A percentile compares a stretch with the other conserved stretches of the same genome.
Conservation (phyloP, 352 stramenopile genomes). For the Phytophthora tentaculata region DNA sequence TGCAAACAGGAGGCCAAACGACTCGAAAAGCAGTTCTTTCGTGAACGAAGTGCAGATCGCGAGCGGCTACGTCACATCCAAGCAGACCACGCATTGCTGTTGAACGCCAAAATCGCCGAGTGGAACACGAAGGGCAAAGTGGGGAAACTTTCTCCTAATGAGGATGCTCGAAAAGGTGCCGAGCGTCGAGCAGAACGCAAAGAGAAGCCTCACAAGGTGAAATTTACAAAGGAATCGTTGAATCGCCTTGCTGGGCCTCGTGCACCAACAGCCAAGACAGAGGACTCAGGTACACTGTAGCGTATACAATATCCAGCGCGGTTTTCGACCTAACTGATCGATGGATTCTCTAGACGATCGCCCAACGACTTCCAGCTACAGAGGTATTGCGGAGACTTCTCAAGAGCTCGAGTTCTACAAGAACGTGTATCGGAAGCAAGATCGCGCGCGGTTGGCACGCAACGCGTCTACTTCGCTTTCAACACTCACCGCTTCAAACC, state of each 20-base stretch:
- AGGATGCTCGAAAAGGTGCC: neutral
- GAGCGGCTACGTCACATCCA: slow-evolving; percentile 66
- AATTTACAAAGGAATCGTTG: slow-evolving; percentile 50
- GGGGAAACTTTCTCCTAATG: slow-evolving; percentile 6
- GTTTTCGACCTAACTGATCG: neutral
- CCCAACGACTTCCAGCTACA: slow-evolving; percentile 9
- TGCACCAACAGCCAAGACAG: slow-evolving; percentile 16
- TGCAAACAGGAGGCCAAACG: slow-evolving; percentile 54
- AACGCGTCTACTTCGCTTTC: slow-evolving; percentile 12
- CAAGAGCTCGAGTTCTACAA: slow-evolving; percentile 61
- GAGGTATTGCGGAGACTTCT: slow-evolving; percentile 36
- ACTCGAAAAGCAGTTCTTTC: slow-evolving; percentile 60
- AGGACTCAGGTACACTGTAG: slow-evolving; percentile 18
- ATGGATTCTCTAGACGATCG: slow-evolving; percentile 13
- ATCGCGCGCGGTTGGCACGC: slow-evolving; percentile 42
- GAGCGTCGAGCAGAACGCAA: slow-evolving; percentile 8
- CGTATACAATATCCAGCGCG: neutral
- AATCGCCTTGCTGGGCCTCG: slow-evolving; percentile 51
- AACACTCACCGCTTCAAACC: slow-evolving; percentile 31
- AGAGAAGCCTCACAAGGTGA: slow-evolving; percentile 32
- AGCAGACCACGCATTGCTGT: slow-evolving; percentile 60
- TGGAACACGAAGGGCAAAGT: slow-evolving; percentile 51
- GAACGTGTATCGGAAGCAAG: slow-evolving; percentile 54
- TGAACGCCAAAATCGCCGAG: slow-evolving; percentile 57
- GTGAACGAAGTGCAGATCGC: slow-evolving; percentile 51